Evolutionary conservation across 139 green algal genomes (phyloP), one percentile per base, ranked within the genome.

Genomic region (Chlamydomonas incerta): DNA sequence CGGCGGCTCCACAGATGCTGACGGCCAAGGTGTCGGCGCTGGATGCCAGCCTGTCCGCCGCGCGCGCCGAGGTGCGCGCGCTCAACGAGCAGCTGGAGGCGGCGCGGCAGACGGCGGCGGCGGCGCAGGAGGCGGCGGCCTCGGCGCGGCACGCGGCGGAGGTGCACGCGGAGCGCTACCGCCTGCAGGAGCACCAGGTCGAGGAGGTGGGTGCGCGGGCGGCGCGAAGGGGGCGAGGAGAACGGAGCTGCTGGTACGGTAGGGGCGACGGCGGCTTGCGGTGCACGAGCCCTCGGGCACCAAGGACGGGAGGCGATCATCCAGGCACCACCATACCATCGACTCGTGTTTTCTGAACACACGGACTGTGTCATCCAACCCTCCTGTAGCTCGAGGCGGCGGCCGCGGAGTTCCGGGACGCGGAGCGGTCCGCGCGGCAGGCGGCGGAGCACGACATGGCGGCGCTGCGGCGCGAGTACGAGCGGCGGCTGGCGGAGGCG

Each of bases 371-470:
- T n/a, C n/a, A n/a, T n/a, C n/a, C n/a, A n/a, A n/a, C n/a, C 14
- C 63, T 28, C 83, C 87, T 29, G 69, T 84, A 1, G 87, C 88
- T 83, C 26, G 75, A 83, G 41, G 34, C 35, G 11, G 60, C 31
- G 10, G 41, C 72, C 8, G 14, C n/a, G 21, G 90, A 92, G n/a
- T 73, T 80, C 1, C n/a, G 87, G 0, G 85, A 91, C 3, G 89
- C 90, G 10, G 94, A 96, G 84, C 73, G 86, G 4, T 72, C 83
- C 3, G 91, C 88, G 57, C 92, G 92, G 29, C 89, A 87, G 52
- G 88, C 93, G 1, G 91, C 90, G 23, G 90, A 95, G 68, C 85
- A 85, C 6, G 93, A 95, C 71, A 88, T 87, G 17, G 72, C 79
- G 18, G 23, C 37, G 18, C 29, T 89, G 29, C 47, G 60, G 33